These are phyloP conservation scores for Rhodotorula glutinis DNA, from an alignment of 1,284 basidiomycete species.

Conservation along the genomic window DNA sequence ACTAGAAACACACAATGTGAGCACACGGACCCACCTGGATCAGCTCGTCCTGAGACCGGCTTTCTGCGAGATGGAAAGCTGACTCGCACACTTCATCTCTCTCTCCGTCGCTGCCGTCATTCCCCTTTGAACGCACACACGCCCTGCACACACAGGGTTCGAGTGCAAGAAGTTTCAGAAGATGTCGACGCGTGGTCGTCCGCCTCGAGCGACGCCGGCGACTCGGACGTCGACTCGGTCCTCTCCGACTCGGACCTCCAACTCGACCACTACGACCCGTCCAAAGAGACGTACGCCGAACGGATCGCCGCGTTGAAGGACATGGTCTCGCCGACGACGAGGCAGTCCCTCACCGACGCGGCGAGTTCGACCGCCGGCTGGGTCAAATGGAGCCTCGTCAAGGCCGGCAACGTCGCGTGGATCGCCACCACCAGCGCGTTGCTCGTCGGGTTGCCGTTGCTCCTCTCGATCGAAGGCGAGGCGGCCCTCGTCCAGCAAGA, in stretches of 20 bases:
- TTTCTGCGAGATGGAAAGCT: too few relatives aligned
- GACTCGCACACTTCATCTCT: too few relatives aligned
- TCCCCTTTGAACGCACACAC: too few relatives aligned
- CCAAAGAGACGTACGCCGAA: conserved; percentile 75
- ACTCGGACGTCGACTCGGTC: conserved; percentile 63
- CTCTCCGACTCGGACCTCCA: conserved; percentile 58
- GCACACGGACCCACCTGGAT: too few relatives aligned
- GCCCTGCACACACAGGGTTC: conserved; percentile 6
- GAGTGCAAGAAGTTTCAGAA: conserved; percentile 8
- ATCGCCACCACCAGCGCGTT: conserved; percentile 89
- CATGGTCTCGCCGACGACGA: conserved; percentile 87
- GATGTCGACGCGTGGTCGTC: conserved; percentile 10
- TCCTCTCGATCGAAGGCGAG: conserved; percentile 91
- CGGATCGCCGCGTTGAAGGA: conserved; percentile 87
- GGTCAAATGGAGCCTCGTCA: conserved; percentile 56
- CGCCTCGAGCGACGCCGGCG: conserved; percentile 49
- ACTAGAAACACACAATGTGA: too few relatives aligned
- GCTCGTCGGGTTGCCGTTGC: conserved; percentile 87
- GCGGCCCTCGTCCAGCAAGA: conserved; percentile 91
- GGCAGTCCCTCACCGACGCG: conserved; percentile 66
- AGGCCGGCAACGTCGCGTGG: conserved; percentile 87
- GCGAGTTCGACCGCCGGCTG: conserved; percentile 61
- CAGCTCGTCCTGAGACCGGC: too few relatives aligned
- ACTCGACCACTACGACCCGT: conserved; percentile 40
- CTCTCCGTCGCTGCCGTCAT: too few relatives aligned